Base-by-base conservation (phyloP, 176 grass and related monocot genomes). In the Saccharum spontaneum region DNA sequence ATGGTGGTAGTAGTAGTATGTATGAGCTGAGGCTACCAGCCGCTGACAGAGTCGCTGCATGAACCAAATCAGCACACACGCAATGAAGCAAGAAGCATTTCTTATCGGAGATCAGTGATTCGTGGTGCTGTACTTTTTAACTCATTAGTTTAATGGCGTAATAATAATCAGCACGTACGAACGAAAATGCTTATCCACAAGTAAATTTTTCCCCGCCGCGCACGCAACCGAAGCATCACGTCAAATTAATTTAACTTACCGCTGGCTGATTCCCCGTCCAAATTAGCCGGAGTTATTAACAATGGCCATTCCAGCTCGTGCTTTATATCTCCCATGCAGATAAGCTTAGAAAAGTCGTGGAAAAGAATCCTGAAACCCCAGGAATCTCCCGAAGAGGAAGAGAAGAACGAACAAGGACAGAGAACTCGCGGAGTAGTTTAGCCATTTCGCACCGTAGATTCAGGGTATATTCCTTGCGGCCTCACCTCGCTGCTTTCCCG, bases 261-360 rank as follows among this genome's bases (percentile, higher is more conserved):
- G 1, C 18, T 8, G 14, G 0, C 15, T 31, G 38, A 79, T 54
- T 79, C 79, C 8, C 30, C 24, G 30, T 70, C 62, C 54, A 36
- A 24, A 17, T 15, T 40, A 44, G 40, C 40, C 37, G 33, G 76
- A 39, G 39, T n/a, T 38, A 44, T 20, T 40, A 48, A 79, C 5
- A 79, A 86, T 12, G 41, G 11, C 1, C 80, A 63, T 71, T 43
- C 22, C 48, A 45, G 18, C 75, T 84, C 69, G 75, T 87, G 80
- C 80, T 54, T 62, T 73, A 46, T 73, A 45, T 40, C 26, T 12
- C 46, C 75, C 50, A 90, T 87, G 76, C 75, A 84, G 80, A 80
- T 79, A 84, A 84, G 83, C 64, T 89, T 89, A 71, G 73, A 57
- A 63, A 86, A 77, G 23, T 23, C 9, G 57, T 60, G 18, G 18